Evolutionary conservation across 2,329 filamentous ascomycete species (phyloP).

Genomic region (Exophiala spinifera): DNA sequence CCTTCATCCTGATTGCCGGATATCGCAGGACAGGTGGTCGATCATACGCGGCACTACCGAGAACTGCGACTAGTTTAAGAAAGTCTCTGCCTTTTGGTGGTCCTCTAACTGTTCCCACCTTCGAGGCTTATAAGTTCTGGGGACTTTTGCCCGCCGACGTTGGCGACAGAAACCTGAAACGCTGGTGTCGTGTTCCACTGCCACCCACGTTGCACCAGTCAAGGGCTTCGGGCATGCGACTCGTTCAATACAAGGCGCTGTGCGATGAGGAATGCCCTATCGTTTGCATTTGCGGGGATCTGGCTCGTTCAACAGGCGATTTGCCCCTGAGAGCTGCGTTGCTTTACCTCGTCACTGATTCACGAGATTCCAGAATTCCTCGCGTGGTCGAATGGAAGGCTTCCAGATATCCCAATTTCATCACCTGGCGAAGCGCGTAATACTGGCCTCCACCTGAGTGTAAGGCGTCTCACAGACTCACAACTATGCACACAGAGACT

Average conservation of each 20-base stretch:
- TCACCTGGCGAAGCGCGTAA: slow-evolving; percentile 2
- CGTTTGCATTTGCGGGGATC: slow-evolving; percentile 12
- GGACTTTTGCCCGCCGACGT: neutral
- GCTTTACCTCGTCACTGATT: neutral
- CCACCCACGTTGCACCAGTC: slow-evolving; percentile 14
- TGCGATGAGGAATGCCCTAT: slow-evolving; percentile 5
- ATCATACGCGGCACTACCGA: neutral
- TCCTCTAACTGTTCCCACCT: too few relatives aligned
- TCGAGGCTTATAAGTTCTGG: too few relatives aligned
- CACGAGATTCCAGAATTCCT: neutral
- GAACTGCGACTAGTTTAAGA: neutral
- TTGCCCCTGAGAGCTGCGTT: slow-evolving; percentile 20
- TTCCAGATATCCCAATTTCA: neutral
- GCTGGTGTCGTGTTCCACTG: slow-evolving; percentile 16
- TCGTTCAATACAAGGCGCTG: slow-evolving; percentile 9
- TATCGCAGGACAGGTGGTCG: slow-evolving; percentile 3
- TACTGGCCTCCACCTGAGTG: neutral
- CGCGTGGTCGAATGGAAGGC: slow-evolving; percentile 2
- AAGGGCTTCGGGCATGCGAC: slow-evolving; percentile 1
- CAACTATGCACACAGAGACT: neutral
- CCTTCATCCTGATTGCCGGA: slow-evolving; percentile 15
- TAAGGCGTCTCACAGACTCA: neutral
- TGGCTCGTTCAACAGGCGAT: neutral
- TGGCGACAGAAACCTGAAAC: slow-evolving; percentile 23
- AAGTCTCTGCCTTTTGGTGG: neutral